Conservation (phyloP, 1,139 yeast species). For the Pichiaceae sp. region DNA sequence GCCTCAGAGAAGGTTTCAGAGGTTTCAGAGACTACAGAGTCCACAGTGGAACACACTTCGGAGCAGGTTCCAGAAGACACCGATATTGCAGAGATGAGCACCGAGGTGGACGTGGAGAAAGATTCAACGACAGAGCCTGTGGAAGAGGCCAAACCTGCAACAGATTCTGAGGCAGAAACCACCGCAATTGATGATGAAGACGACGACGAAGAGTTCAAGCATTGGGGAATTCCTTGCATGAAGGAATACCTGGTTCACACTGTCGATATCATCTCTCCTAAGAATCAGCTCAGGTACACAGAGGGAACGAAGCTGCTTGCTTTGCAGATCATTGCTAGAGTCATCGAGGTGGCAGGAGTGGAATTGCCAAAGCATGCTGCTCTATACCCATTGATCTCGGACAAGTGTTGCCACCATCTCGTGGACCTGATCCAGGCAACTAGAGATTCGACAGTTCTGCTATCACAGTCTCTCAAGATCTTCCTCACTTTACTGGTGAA, state of each 20-base stretch:
- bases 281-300: conserved; percentile 76
- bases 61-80: not conserved
- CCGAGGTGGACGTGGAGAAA: too few relatives aligned
- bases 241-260: conserved; percentile 66
- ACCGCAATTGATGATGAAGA: not conserved
- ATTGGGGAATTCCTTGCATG: conserved; percentile 62
- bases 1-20: not conserved
- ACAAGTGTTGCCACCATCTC: conserved; percentile 74
- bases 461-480: conserved; percentile 69
- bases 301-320: conserved; percentile 85
- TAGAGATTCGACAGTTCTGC: conserved; percentile 48
- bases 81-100: not conserved
- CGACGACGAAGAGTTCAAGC: conserved; percentile 25
- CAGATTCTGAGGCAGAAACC: not conserved
- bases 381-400: conserved; percentile 61
- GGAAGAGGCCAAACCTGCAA: not conserved
- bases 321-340: conserved; percentile 62
- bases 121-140: not conserved
- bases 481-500: conserved; percentile 61
- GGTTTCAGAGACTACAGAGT: not conserved
- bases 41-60: not conserved
- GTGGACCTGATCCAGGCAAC: conserved; percentile 69
- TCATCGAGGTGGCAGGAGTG: conserved; percentile 75
- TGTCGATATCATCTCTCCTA: conserved; percentile 78
- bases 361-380: conserved; percentile 60